Evolutionary conservation across 768 basidiomycete species (phyloP), one percentile per base, ranked within the genome.

Genomic region (Amanita rubescens): DNA sequence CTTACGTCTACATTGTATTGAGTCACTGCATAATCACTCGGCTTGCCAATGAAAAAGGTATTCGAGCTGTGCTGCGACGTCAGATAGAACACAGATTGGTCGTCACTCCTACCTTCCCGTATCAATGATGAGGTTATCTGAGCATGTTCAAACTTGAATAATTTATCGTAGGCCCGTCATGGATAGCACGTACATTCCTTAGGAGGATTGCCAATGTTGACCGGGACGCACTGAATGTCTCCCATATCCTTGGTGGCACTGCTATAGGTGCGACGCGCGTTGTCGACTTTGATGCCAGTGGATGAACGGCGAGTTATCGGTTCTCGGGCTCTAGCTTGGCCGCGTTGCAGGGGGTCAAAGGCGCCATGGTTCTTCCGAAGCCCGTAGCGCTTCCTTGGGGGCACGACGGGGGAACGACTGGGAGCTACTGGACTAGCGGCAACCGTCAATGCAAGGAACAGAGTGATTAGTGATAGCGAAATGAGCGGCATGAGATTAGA

Each of bases 401-500:
- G 62, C 4, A 73, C 74, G 46, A 80, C 66, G 22, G 63, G 67
- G 5, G 71, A 66, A 55, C 67, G 61, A 50, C 69, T 66, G 33
- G 79, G 61, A 37, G 75, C 64, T 41, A 75, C 62, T 0, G 77
- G 76, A 45, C 71, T 73, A 47, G 76, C 75, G 49, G 67, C 71
- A 35, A 75, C 74, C 22, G 73, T 67, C 45, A 79, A 58, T 42
- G 75, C 74, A 45, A 80, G 67, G 45, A 79, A 64, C 35, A 80
- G 62, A 46, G 74, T 25, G 22, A 17, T 12, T 11, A 49, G 17
- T 10, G 47, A 49, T 1, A 49, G 10, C 14, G 32, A 25, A 45
- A 45, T 90, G 30, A 98, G 71, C 43, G 85, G 66, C 93, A 94
- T 61, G 10, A 17, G 33, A 19, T 44, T 57, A 43, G 32, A 17